These are phyloP conservation scores for Asterionellopsis glacialis DNA, from an alignment of 108 stramenopile species.

Conservation along the genomic window DNA sequence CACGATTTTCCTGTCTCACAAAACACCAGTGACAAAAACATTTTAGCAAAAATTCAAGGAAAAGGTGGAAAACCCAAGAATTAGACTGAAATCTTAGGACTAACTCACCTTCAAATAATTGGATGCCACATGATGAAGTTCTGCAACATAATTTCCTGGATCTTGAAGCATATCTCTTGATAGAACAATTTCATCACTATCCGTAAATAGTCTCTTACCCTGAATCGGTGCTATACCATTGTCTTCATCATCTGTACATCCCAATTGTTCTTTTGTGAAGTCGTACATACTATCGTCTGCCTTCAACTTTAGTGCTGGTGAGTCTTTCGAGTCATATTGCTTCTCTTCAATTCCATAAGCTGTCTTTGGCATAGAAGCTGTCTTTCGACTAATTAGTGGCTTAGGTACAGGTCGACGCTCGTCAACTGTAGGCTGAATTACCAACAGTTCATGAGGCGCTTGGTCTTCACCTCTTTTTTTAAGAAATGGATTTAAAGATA, in stretches of 20 bases:
- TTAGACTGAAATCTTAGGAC: neutral
- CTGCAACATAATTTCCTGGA: slow-evolving; percentile 6
- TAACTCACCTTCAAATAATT: slow-evolving; percentile 15
- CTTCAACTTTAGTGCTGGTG: neutral
- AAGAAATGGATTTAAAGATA: neutral
- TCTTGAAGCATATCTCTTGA: slow-evolving; percentile 9
- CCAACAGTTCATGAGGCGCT: slow-evolving; percentile 1
- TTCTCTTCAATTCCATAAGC: neutral
- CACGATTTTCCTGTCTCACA: slow-evolving; percentile 9
- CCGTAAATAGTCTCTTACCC: slow-evolving; percentile 25
- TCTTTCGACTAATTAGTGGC: neutral
- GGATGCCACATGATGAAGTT: slow-evolving; percentile 14
- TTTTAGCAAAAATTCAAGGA: too few species aligned
- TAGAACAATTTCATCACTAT: slow-evolving; percentile 3
- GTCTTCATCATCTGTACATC: slow-evolving; percentile 32
- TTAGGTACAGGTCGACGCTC: neutral
- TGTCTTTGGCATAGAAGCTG: neutral
- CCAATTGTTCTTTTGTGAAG: neutral
- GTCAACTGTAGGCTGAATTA: neutral
- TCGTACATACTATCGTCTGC: neutral
- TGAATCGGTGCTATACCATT: slow-evolving; percentile 60
- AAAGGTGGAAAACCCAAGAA: neutral
- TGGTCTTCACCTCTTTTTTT: neutral
- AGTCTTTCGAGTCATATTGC: neutral
- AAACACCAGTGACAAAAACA: neutral